These are phyloP conservation scores for Fusarium pseudonygamai DNA, from an alignment of 2,329 filamentous ascomycete genomes.

Conservation along the genomic window DNA sequence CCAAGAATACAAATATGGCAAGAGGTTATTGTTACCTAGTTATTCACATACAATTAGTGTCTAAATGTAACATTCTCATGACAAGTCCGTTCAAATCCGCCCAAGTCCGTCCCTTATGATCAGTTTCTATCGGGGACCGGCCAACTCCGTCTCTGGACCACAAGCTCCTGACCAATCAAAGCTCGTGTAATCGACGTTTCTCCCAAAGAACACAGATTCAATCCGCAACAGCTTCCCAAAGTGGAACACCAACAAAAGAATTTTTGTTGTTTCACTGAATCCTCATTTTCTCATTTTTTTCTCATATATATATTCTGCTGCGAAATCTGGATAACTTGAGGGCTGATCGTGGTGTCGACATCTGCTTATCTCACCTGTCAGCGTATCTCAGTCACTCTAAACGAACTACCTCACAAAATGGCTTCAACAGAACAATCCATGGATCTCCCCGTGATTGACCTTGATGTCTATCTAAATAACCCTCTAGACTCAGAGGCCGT, in stretches of 20 bases:
- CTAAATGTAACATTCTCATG: not conserved
- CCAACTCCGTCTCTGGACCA: slow-evolving; percentile 27
- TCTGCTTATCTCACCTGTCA: not conserved
- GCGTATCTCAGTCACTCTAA: not conserved
- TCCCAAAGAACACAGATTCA: slow-evolving; percentile 25
- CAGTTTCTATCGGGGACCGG: slow-evolving; percentile 25
- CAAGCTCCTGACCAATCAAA: slow-evolving; percentile 24
- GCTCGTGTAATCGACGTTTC: slow-evolving; percentile 15
- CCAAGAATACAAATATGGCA: not conserved
- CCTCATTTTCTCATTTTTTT: not conserved
- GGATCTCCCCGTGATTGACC: slow-evolving; percentile 68
- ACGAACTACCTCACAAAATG: slow-evolving; percentile 21
- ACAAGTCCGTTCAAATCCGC: slow-evolving; percentile 17
- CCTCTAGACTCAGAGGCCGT: slow-evolving; percentile 55
- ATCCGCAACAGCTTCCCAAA: slow-evolving; percentile 34
- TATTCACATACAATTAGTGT: not conserved
- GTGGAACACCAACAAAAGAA: slow-evolving; percentile 10
- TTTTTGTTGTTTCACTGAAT: slow-evolving; percentile 9
- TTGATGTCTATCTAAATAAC: slow-evolving; percentile 64
- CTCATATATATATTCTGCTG: not conserved
- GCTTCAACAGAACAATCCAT: slow-evolving; percentile 51
- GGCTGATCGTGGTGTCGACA: not conserved
- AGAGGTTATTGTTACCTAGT: not conserved
- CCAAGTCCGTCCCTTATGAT: slow-evolving; percentile 26
- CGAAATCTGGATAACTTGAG: not conserved